Percentiles rank a stretch among this genome's conserved stretches.
These are phyloP conservation scores for Lepidopterella palustris DNA, from an alignment of 495 filamentous ascomycete genomes.

Conservation along the genomic window DNA sequence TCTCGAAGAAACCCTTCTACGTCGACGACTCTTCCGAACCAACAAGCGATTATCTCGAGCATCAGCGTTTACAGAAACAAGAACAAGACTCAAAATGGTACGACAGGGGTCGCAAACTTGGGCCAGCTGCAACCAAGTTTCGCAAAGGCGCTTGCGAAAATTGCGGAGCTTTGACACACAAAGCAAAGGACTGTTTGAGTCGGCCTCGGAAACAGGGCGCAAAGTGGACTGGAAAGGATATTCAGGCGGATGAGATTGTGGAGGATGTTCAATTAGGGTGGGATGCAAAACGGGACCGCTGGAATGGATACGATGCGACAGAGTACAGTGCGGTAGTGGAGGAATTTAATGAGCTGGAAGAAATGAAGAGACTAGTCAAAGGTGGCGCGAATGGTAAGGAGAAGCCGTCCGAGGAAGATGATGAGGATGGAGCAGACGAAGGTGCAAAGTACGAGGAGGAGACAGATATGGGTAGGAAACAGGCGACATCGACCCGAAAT, in stretches of 20 bases:
- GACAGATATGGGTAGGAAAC: conserved; percentile 90
- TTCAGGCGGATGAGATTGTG: conserved; percentile 85
- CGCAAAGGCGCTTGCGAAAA: conserved; percentile 98
- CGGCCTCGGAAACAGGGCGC: conserved; percentile 86
- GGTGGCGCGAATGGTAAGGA: conserved; percentile 39
- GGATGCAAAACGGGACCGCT: conserved; percentile 97
- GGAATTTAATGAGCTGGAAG: conserved; percentile 81
- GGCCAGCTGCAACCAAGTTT: conserved; percentile 86
- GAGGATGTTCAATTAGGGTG: conserved; percentile 81
- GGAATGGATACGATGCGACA: conserved; percentile 90
- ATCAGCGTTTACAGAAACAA: conserved; percentile 80
- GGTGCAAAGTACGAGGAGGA: conserved; percentile 87
- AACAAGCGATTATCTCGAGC: conserved; percentile 85
- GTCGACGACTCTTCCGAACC: conserved; percentile 66
- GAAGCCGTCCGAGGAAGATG: conserved; percentile 49
- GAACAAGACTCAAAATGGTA: conserved; percentile 79
- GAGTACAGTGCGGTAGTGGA: conserved; percentile 81
- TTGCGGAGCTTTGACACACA: conserved; percentile 94
- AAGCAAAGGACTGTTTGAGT: conserved; percentile 86
- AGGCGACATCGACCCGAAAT: conserved; percentile 83
- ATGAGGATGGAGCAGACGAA: conserved; percentile 50
- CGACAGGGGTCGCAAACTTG: conserved; percentile 72
- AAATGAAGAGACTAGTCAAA: conserved; percentile 57
- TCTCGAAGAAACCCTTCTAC: conserved; percentile 97
- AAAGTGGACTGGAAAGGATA: conserved; percentile 86